Evolutionary conservation across 2,329 filamentous ascomycete species (phyloP).

Genomic region (Stachybotrys chartarum): DNA sequence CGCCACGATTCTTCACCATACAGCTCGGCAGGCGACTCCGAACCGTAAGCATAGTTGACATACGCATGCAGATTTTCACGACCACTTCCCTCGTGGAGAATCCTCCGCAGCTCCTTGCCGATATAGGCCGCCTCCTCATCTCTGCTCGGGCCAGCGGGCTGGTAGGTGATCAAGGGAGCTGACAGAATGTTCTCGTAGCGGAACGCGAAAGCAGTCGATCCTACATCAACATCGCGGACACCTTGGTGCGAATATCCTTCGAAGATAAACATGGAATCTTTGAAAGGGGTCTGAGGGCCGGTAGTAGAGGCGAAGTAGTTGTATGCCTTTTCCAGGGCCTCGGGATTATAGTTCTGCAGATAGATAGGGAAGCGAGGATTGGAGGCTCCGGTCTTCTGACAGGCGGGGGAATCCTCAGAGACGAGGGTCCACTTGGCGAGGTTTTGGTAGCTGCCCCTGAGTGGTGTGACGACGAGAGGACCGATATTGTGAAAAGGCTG

Average conservation of each 20-base stretch:
- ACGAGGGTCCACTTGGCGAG: slow-evolving; percentile 33
- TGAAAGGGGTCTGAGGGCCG: slow-evolving; percentile 5
- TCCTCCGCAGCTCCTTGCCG: slow-evolving; percentile 4
- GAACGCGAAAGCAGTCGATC: slow-evolving; percentile 37
- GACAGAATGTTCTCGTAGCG: slow-evolving; percentile 18
- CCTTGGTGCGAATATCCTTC: slow-evolving; percentile 43
- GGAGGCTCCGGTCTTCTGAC: slow-evolving; percentile 29
- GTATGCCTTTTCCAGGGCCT: slow-evolving; percentile 17
- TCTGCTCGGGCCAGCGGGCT: slow-evolving; percentile 8
- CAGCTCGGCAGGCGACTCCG: slow-evolving; percentile 21
- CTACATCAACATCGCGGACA: slow-evolving; percentile 26
- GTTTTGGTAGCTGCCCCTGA: slow-evolving; percentile 31
- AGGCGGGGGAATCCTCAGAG: slow-evolving; percentile 23
- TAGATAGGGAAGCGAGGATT: slow-evolving; percentile 36
- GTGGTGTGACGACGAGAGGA: slow-evolving; percentile 20
- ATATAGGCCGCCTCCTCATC: background rate
- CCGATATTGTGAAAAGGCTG: slow-evolving; percentile 32
- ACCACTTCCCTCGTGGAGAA: slow-evolving; percentile 12
- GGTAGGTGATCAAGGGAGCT: slow-evolving; percentile 16
- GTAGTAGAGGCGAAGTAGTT: slow-evolving; percentile 20
- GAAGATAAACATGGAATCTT: slow-evolving; percentile 38
- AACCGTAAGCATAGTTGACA: slow-evolving; percentile 40
- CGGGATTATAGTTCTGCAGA: slow-evolving; percentile 25
- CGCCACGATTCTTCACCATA: slow-evolving; percentile 27
- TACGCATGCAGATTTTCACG: slow-evolving; percentile 22